Evolutionary conservation across 805 yeast species (phyloP).

Genomic region (Hanseniaspora pseudoguilliermondii): DNA sequence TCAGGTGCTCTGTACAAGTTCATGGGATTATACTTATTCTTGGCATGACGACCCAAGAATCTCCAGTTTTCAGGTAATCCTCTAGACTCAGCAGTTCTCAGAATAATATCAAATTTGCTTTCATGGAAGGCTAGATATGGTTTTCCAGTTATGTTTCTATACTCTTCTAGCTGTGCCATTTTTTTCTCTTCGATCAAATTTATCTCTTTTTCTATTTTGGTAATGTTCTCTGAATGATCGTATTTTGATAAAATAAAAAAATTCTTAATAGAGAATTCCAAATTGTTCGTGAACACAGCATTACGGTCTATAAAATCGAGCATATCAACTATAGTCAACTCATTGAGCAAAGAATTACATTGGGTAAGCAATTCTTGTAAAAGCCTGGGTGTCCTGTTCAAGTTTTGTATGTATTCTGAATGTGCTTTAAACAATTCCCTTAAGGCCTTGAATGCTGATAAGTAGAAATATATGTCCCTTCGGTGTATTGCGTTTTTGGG

Average conservation of each 20-base stretch:
- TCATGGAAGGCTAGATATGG: slow-evolving; percentile 34
- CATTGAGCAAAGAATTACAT: neutral
- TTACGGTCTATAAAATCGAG: slow-evolving; percentile 39
- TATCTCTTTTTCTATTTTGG: slow-evolving; percentile 30
- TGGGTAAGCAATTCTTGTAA: slow-evolving; percentile 25
- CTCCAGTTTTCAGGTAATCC: neutral
- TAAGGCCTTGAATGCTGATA: slow-evolving; percentile 35
- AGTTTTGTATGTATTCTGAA: slow-evolving; percentile 21
- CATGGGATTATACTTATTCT: neutral
- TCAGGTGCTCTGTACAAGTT: neutral
- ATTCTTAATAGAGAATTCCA: slow-evolving; percentile 33
- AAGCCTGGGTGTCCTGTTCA: slow-evolving; percentile 22
- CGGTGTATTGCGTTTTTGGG: slow-evolving; percentile 35
- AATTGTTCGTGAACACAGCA: slow-evolving; percentile 40
- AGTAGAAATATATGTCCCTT: slow-evolving; percentile 44
- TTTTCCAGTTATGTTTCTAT: slow-evolving; percentile 37
- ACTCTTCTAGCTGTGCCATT: slow-evolving; percentile 37
- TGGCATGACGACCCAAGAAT: neutral
- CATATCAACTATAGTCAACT: slow-evolving; percentile 14
- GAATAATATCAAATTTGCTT: neutral
- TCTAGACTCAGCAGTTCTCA: neutral
- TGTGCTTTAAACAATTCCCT: slow-evolving; percentile 25
- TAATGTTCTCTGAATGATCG: slow-evolving; percentile 32
- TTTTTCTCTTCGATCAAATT: slow-evolving; percentile 36
- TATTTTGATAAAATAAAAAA: slow-evolving; percentile 32